A percentile compares a stretch with the other conserved stretches of the same genome.
phyloP scores from a whole-genome alignment of 169 alveolate species.

The Eimeria praecox region DNA sequence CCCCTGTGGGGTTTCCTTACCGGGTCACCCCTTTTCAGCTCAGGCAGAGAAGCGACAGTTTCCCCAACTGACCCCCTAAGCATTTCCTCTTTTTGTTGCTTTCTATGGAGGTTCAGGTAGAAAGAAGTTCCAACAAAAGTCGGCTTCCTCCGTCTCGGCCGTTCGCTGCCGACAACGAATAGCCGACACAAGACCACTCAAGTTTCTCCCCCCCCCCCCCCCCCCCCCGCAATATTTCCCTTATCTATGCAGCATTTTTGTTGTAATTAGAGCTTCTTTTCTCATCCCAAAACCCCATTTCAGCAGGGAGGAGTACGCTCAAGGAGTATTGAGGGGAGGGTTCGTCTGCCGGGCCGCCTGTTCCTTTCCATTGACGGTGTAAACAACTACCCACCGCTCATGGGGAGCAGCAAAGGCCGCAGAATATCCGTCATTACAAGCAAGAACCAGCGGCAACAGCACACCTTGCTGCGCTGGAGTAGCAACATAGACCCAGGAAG shows the following conservation, averaged over 20 bases:
- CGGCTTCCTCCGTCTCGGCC: slow-evolving; percentile 42
- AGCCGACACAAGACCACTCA: neutral
- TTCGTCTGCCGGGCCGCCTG: neutral
- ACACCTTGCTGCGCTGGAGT: slow-evolving; percentile 55
- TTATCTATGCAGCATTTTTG: neutral
- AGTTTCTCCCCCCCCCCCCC: too few species aligned
- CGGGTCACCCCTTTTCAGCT: slow-evolving; percentile 38
- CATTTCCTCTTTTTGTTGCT: neutral
- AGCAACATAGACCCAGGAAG: slow-evolving; percentile 63
- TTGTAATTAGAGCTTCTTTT: neutral
- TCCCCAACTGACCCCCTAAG: neutral
- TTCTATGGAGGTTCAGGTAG: neutral
- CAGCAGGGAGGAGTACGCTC: neutral
- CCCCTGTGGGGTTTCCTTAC: slow-evolving; percentile 70
- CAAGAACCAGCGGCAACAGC: slow-evolving; percentile 47
- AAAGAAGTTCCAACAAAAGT: neutral
- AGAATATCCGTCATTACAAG: neutral
- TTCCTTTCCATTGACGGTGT: neutral
- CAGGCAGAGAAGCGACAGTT: neutral
- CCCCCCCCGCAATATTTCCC: neutral
- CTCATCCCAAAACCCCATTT: neutral
- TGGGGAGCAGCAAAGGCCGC: slow-evolving; percentile 57
- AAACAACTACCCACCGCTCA: slow-evolving; percentile 27
- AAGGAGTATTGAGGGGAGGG: neutral
- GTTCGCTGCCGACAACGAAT: slow-evolving; percentile 5